Evolutionary conservation across 495 filamentous ascomycete species (phyloP), one percentile per base, ranked within the genome.

Genomic region (Hypoxylon trugodes): DNA sequence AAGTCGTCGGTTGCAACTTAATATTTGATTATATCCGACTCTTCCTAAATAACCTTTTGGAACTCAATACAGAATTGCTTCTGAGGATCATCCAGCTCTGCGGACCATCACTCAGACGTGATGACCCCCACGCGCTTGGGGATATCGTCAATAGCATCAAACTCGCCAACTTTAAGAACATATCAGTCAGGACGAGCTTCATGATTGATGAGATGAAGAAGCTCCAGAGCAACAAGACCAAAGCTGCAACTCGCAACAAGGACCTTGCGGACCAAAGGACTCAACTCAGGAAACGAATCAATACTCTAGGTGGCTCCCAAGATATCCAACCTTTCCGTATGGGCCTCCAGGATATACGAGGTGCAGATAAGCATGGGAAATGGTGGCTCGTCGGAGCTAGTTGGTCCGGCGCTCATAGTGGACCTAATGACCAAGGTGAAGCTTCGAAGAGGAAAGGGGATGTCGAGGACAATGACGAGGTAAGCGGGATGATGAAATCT

Each of bases 371-470:
- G 64, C 91, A 90, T 74, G 95, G 95, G 2, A 97, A 96, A 79
- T 98, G 95, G 96, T 98, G 95, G 95, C 84, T 98, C 30, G 89
- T 97, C 19, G 94, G 95, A 38, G 93, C 94, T 9, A 96, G 92
- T 74, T 97, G 92, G 89, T 71, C 77, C 7, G 84, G 84, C 1
- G 87, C 81, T 24, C 82, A 84, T 47, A 51, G 45, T 26, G 76
- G 76, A 19, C 69, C 77, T 16, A 38, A 62, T 12, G 45, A 60
- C 33, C 13, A 60, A 57, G 38, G 60, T 13, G 51, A 56, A 46
- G 48, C 65, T 50, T 54, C 38, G 6, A 37, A 65, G 2, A 24
- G 64, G 38, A 61, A 73, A 26, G 65, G 72, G 26, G 59, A 66
- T 1, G 69, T 73, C 4, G 58, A 53, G 46, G 60, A 74, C 6